phyloP scores from a whole-genome alignment of 129 eudicot species.

The Centrapalus pauciflorus region DNA sequence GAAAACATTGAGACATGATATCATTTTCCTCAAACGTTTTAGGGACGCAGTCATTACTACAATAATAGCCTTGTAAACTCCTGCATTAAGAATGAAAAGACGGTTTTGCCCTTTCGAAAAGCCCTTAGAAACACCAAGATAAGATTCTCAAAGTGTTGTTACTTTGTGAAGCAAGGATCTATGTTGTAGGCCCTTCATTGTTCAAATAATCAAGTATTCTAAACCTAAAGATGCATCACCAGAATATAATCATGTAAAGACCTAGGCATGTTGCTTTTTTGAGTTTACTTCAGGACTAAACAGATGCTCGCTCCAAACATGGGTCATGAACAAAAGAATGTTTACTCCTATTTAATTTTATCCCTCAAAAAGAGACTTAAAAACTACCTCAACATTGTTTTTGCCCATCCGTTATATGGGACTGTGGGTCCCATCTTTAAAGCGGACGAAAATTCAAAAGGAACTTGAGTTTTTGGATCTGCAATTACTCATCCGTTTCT shows the following conservation, averaged over 20 bases:
- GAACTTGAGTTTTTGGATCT: too few relatives aligned
- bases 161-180: slow-evolving; percentile 34
- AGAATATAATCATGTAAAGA: slow-evolving; percentile 21
- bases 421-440: background rate
- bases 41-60: too few relatives aligned
- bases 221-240: slow-evolving; percentile 13
- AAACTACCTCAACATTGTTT: background rate
- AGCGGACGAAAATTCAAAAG: too few relatives aligned
- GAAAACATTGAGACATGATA: background rate
- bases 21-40: too few relatives aligned
- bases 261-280: slow-evolving; percentile 16
- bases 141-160: slow-evolving; percentile 14
- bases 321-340: background rate
- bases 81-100: background rate
- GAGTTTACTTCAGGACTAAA: slow-evolving; percentile 4
- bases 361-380: slow-evolving; percentile 7
- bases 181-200: slow-evolving; percentile 22
- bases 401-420: too few relatives aligned
- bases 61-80: background rate
- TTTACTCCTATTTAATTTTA: slow-evolving; percentile 6
- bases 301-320: slow-evolving; percentile 20
- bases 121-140: slow-evolving; percentile 11
- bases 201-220: slow-evolving; percentile 17
- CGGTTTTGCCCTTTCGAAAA: background rate
- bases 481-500: too few relatives aligned